These are phyloP conservation scores for Priceomyces medius DNA, from an alignment of 805 yeast genomes.

Conservation along the genomic window DNA sequence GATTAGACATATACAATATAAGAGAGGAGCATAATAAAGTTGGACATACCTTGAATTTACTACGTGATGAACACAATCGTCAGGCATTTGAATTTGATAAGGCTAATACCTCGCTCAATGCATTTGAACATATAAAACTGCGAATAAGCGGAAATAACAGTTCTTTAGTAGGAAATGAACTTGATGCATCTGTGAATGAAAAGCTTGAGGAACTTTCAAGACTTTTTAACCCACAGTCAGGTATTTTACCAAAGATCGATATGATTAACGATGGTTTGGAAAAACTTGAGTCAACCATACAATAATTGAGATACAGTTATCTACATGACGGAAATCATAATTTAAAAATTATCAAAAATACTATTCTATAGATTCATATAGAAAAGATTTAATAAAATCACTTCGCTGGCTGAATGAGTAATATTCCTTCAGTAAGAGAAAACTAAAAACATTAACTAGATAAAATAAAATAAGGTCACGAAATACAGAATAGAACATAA, in stretches of 20 bases:
- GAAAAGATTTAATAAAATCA: background rate
- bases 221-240: conserved; percentile 24
- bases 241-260: conserved; percentile 20
- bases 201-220: conserved; percentile 13
- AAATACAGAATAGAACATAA: background rate
- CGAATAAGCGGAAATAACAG: background rate
- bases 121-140: background rate
- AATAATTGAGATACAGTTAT: too few relatives aligned
- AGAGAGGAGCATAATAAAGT: conserved; percentile 29
- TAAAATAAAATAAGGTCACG: conserved; percentile 3
- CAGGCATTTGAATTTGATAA: conserved; percentile 12
- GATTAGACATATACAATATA: conserved; percentile 30
- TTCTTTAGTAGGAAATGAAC: background rate
- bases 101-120: background rate
- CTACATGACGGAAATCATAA: too few relatives aligned
- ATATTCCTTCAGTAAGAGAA: background rate
- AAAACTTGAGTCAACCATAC: conserved; percentile 12
- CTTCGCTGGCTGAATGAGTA: background rate
- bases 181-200: conserved; percentile 1
- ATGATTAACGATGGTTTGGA: conserved; percentile 23
- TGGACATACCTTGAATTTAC: conserved; percentile 29
- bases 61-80: conserved; percentile 21
- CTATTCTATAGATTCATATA: conserved; percentile 1
- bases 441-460: background rate
- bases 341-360: background rate